phyloP scores from a whole-genome alignment of 371 early-diverging fungal genomes.

The Phascolomyces articulosus region DNA sequence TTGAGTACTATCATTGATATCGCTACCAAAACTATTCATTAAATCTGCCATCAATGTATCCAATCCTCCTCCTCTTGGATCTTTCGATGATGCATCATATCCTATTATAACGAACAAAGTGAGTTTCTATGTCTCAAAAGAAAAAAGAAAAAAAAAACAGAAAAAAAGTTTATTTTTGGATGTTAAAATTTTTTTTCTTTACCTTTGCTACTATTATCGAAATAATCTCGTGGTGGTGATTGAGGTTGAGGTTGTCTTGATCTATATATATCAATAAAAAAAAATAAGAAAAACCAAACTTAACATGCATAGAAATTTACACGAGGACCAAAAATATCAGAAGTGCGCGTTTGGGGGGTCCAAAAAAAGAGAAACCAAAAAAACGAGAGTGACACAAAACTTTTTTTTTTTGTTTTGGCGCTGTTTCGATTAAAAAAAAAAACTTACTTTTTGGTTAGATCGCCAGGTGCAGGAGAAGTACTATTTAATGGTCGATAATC shows the following conservation, averaged over 20 bases:
- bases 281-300: not conserved
- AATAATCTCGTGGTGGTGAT: slow-evolving; percentile 12
- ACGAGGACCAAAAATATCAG: too few species aligned
- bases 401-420: not conserved
- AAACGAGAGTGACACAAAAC: too few species aligned
- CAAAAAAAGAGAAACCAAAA: too few species aligned
- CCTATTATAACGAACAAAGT: not conserved
- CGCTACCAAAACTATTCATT: slow-evolving; percentile 22
- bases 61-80: slow-evolving; percentile 15
- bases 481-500: slow-evolving; percentile 40
- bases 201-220: slow-evolving; percentile 13
- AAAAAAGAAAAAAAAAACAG: too few species aligned
- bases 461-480: slow-evolving; percentile 39
- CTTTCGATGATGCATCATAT: slow-evolving; percentile 2
- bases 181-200: not conserved
- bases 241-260: not conserved
- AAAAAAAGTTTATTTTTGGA: not conserved
- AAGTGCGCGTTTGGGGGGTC: too few species aligned
- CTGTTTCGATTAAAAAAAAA: not conserved
- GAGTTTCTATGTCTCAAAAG: too few species aligned
- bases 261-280: too few species aligned
- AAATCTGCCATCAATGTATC: slow-evolving; percentile 33
- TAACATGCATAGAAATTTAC: too few species aligned
- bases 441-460: slow-evolving; percentile 2
- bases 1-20: slow-evolving; percentile 12